Evolutionary conservation across 768 basidiomycete genomes (phyloP).

Genomic region (Lepiota brunneoincarnata): DNA sequence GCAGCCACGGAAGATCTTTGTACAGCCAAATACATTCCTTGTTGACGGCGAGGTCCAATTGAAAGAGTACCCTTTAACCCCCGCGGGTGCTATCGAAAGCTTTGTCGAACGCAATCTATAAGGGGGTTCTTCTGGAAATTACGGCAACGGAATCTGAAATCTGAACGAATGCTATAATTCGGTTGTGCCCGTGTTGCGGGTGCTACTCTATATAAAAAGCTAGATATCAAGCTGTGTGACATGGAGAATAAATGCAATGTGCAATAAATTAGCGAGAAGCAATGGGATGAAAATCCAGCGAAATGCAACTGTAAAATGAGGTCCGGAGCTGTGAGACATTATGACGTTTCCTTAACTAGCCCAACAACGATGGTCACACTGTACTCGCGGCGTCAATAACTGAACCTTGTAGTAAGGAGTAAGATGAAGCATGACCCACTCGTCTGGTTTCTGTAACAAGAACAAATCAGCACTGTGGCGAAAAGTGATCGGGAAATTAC

Average conservation of each 20-base stretch:
- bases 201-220: slow-evolving; percentile 7
- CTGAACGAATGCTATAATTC: slow-evolving; percentile 4
- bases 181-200: slow-evolving; percentile 2
- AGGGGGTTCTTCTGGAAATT: slow-evolving; percentile 11
- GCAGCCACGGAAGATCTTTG: slow-evolving; percentile 82
- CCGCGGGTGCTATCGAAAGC: slow-evolving; percentile 75
- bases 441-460: slow-evolving; percentile 66
- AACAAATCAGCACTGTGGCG: slow-evolving; percentile 11
- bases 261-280: slow-evolving; percentile 8
- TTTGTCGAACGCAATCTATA: slow-evolving; percentile 71
- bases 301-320: neutral
- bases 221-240: slow-evolving; percentile 13
- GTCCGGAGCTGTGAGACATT: slow-evolving; percentile 6
- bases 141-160: slow-evolving; percentile 3
- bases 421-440: slow-evolving; percentile 48
- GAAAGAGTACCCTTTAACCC: slow-evolving; percentile 75
- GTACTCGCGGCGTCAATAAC: slow-evolving; percentile 16
- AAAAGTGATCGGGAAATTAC: slow-evolving; percentile 27
- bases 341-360: slow-evolving; percentile 63
- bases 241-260: slow-evolving; percentile 13
- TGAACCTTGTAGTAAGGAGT: neutral
- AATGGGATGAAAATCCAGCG: neutral
- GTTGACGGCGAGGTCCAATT: slow-evolving; percentile 66
- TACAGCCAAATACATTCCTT: slow-evolving; percentile 78
- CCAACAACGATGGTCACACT: slow-evolving; percentile 74